Conservation (phyloP, 176 grass and related monocot genomes). For the Juncus inflexus region DNA sequence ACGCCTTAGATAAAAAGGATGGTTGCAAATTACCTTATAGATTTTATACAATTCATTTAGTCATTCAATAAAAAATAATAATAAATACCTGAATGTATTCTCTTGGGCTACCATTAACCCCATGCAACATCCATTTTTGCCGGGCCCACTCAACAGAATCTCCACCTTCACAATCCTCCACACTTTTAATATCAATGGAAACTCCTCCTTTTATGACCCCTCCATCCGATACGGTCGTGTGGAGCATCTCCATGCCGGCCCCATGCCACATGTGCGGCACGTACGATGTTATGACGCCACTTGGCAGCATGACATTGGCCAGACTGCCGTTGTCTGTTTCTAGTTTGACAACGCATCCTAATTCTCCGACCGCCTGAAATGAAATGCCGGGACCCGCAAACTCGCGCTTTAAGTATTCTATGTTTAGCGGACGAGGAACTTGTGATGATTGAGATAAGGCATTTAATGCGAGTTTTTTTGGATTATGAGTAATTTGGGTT, state of each 20-base stretch:
- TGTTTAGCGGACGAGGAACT: constrained; percentile 29
- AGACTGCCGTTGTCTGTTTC: constrained; percentile 50
- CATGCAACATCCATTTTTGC: constrained; percentile 46
- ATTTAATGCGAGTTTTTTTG: constrained; percentile 1
- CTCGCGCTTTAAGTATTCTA: constrained; percentile 67
- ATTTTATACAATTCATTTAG: too few species aligned
- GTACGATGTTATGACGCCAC: constrained; percentile 79
- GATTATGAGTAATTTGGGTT: neutral
- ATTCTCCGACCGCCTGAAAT: constrained; percentile 55
- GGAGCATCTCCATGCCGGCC: constrained; percentile 49
- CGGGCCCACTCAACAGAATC: neutral
- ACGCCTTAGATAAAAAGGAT: too few species aligned
- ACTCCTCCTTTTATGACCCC: constrained; percentile 50
- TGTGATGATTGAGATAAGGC: constrained; percentile 13
- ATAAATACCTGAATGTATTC: constrained; percentile 49
- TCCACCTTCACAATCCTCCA: constrained; percentile 4
- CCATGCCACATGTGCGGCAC: constrained; percentile 86
- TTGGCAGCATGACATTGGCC: constrained; percentile 66
- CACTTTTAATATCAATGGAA: constrained; percentile 34
- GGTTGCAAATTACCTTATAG: too few species aligned
- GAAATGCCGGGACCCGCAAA: constrained; percentile 62
- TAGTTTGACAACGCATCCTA: constrained; percentile 60
- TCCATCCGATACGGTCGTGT: constrained; percentile 46
- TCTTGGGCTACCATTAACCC: constrained; percentile 42
- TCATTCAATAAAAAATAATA: neutral